Evolutionary conservation across 495 filamentous ascomycete species (phyloP).

Genomic region (Daldinia loculata): DNA sequence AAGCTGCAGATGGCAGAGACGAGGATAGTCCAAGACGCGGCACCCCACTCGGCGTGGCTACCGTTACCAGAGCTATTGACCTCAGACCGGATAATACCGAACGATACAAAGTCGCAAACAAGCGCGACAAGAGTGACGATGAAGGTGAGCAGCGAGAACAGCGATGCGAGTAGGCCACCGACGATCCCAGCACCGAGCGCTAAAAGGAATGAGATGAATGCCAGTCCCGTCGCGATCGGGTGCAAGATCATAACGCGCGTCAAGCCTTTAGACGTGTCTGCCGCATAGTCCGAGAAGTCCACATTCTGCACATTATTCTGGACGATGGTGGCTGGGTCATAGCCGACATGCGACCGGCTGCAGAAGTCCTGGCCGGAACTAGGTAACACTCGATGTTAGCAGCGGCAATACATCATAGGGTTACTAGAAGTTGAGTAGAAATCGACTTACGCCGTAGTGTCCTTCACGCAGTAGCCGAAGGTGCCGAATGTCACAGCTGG

Average conservation of each 20-base stretch:
- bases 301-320: constrained; percentile 45
- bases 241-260: constrained; percentile 68
- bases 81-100: constrained; percentile 60
- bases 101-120: constrained; percentile 64
- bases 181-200: constrained; percentile 62
- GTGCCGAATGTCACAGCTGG: constrained; percentile 63
- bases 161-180: constrained; percentile 59
- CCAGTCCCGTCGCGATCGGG: constrained; percentile 64
- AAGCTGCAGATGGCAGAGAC: constrained; percentile 61
- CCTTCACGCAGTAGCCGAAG: constrained; percentile 63
- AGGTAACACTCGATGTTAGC: constrained; percentile 26
- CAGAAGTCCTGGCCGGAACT: constrained; percentile 55
- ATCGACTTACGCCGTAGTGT: constrained; percentile 45
- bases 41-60: constrained; percentile 53
- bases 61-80: constrained; percentile 55
- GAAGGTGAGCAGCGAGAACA: constrained; percentile 62
- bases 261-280: constrained; percentile 55
- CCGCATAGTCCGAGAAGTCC: constrained; percentile 53
- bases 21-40: constrained; percentile 61
- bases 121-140: constrained; percentile 62
- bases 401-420: neutral
- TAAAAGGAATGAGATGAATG: constrained; percentile 67
- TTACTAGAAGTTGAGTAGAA: neutral
- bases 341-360: constrained; percentile 58
- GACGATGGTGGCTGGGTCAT: constrained; percentile 59